Evolutionary conservation across 139 green algal genomes (phyloP).

Genomic region (Tetratostichococcus sp.): DNA sequence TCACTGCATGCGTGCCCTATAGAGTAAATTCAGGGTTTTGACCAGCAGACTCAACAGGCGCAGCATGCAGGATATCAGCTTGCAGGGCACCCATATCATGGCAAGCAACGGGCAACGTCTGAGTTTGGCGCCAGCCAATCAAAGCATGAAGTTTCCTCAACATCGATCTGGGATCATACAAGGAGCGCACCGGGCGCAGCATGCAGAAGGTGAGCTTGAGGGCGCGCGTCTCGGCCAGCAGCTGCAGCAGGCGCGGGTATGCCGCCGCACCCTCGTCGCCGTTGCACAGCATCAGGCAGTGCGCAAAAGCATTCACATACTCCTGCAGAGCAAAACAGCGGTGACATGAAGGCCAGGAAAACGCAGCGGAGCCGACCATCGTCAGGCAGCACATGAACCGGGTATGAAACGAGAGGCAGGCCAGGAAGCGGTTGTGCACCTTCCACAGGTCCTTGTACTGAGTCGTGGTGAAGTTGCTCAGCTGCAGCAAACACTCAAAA

Average conservation of each 20-base stretch:
- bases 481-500: not conserved
- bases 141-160: too few relatives aligned
- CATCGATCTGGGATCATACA: too few relatives aligned
- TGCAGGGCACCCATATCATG: too few relatives aligned
- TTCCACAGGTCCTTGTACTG: slow-evolving; percentile 1
- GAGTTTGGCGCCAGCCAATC: too few relatives aligned
- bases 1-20: too few relatives aligned
- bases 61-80: too few relatives aligned
- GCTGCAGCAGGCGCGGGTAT: not conserved
- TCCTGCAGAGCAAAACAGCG: not conserved
- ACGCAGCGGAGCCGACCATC: too few relatives aligned
- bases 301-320: not conserved
- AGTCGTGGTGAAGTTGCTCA: not conserved
- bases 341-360: not conserved
- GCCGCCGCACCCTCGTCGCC: not conserved
- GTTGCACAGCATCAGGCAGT: not conserved
- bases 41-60: too few relatives aligned
- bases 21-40: too few relatives aligned
- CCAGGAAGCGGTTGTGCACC: not conserved
- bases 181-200: not conserved
- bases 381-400: too few relatives aligned
- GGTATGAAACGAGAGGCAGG: too few relatives aligned
- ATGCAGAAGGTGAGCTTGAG: not conserved
- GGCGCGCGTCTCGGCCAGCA: not conserved
- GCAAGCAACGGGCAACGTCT: too few relatives aligned